Base-by-base conservation (phyloP, 108 stramenopile genomes). In the Parmales sp. region DNA sequence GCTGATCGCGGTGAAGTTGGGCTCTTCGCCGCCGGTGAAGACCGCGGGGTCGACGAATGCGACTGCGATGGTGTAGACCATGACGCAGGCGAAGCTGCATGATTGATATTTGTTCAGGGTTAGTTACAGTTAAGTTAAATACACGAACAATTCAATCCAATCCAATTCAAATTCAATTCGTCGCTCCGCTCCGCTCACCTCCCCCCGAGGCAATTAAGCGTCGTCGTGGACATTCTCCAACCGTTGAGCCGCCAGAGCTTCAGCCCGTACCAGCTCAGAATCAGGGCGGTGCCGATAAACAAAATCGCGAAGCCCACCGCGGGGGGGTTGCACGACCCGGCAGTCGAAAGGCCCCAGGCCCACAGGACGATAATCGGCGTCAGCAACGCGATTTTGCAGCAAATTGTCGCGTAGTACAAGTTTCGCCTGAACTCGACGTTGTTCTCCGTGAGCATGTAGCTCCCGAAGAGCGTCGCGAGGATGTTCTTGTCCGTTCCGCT, bases 11-110 rank as follows among this genome's bases (percentile, higher is more conserved):
- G 51, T 37, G 66, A 74, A 74, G 22, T 74, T 49, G 16, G 72
- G 39, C 13, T 72, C 37, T 5, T 68, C 65, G 34, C 70, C 71
- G 1, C 65, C 71, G 36, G 54, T 29, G 41, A 38, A 72, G 8
- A 51, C 73, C 11, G 70, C 65, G 46, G 73, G 73, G 45, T 72
- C 73, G 28, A 74, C 65, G 29, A 74, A 74, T 0, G 72, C 70
- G n/a, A 64, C 69, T 22, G 73, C 66, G 11, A 71, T 67, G 0
- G 72, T 36, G 46, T 66, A 74, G 7, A 67, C 65, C 28, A 74
- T 36, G 20, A 72, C 65, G 18, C 67, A 67, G 19, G 72, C 20
- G 16, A 71, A 66, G 25, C 66, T n/a, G n/a, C n/a, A n/a, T n/a
- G n/a, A n/a, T n/a, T n/a, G n/a, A n/a, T n/a, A n/a, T n/a, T n/a